Base-by-base conservation (phyloP, 371 early-diverging fungal genomes). In the Syncephalastrum sp. region DNA sequence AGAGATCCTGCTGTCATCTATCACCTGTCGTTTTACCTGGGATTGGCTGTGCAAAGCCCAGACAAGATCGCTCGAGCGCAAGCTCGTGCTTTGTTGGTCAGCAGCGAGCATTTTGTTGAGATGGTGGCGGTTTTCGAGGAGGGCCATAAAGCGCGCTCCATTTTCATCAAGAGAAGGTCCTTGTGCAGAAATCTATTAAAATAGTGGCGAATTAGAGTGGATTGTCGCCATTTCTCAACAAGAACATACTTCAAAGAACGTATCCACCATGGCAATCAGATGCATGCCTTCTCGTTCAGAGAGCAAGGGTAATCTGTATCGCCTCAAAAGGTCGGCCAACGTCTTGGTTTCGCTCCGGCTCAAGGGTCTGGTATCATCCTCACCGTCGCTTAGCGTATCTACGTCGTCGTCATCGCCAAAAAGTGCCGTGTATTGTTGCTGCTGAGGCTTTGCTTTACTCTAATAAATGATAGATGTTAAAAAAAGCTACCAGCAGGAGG, bases 1-100 rank as follows among this genome's bases (percentile, higher is more conserved):
- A 42, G 19, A 49, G 21, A 15, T 44, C n/a, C 41, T 45, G 17
- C 6, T 15, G 57, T 38, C 23, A 12, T 42, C 12, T 8, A 19
- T 27, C 12, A 12, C 3, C 27, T 14, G 7, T 44, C 27, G 21
- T 2, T 17, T 57, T 56, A 82, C 88, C 81, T 96, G 96, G 3
- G 94, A 94, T 64, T 91, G 91, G 72, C 93, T 93, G 61, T 91
- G 91, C 45, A 88, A 80, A 0, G 92, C 97, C 94, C 94, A 96
- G 16, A 81, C 73, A 46, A 89, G 83, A 56, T 95, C 95, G 19
- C 91, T 74, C 16, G 86, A 80, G 14, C 75, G 67, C 25, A 96
- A 64, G 53, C 74, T 70, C 2, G 53, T 46, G 27, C 72, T 67
- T n/a, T 62, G 60, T 55, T 72, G 69, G 17, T 54, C 63, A 15